phyloP scores from a whole-genome alignment of 2,329 filamentous ascomycete genomes.

The Akanthomyces muscarius region DNA sequence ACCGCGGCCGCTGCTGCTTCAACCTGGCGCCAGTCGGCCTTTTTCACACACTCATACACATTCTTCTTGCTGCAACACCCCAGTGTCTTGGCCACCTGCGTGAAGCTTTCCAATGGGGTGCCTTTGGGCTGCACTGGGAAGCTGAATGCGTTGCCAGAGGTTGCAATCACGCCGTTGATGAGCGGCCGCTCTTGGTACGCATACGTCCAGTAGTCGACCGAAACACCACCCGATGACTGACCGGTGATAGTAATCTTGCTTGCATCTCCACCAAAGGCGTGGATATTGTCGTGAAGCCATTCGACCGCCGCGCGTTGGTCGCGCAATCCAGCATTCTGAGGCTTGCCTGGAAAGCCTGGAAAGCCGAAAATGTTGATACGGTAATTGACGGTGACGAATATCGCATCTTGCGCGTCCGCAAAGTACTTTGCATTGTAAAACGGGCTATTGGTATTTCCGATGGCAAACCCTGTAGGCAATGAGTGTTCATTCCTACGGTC shows the following conservation, averaged over 20 bases:
- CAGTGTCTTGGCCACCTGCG: constrained; percentile 35
- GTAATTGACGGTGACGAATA: constrained; percentile 47
- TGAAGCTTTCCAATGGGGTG: constrained; percentile 38
- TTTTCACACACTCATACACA: constrained; percentile 36
- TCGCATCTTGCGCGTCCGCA: constrained; percentile 39
- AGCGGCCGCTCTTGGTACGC: constrained; percentile 48
- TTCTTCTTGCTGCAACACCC: constrained; percentile 33
- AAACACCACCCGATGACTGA: constrained; percentile 32
- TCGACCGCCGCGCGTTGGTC: constrained; percentile 31
- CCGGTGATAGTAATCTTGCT: constrained; percentile 32
- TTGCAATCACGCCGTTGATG: constrained; percentile 41
- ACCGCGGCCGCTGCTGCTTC: constrained; percentile 34
- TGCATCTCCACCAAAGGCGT: constrained; percentile 28
- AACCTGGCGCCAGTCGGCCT: constrained; percentile 33
- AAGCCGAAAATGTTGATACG: constrained; percentile 42
- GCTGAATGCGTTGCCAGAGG: constrained; percentile 44
- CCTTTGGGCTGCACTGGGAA: constrained; percentile 38
- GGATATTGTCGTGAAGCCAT: constrained; percentile 32
- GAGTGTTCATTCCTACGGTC: not conserved
- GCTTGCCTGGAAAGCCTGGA: constrained; percentile 28
- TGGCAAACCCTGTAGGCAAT: constrained; percentile 29
- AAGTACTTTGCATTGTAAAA: constrained; percentile 42
- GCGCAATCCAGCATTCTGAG: constrained; percentile 27
- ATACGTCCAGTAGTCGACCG: constrained; percentile 46
- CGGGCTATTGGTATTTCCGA: constrained; percentile 35